Evolutionary conservation across 2,329 filamentous ascomycete genomes (phyloP), one percentile per base, ranked within the genome.

Genomic region (Fusarium sacchari): DNA sequence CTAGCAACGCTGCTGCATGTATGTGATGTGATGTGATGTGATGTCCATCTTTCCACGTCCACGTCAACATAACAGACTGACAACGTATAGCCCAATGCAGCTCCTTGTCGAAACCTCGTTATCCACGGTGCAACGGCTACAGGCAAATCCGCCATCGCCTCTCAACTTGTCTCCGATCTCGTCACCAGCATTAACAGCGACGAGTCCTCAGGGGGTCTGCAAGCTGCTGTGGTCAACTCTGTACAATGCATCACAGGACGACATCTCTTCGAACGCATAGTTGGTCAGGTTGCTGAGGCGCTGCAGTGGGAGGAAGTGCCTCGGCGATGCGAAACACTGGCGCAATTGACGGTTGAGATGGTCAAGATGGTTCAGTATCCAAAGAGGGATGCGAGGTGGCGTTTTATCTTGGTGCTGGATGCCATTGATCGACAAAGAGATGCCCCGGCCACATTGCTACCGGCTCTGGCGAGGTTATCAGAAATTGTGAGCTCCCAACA

Each of bases 381-480:
- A 18, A 65, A 77, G 13, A 81, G 80, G 13, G 81, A 82, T 43
- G 75, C 79, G 26, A 76, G 79, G 52, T 85, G 85, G 73, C 90
- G 92, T 72, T 95, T 97, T 76, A 91, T 96, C 14, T 82, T 98
- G 65, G 93, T 98, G 17, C 88, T 98, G 71, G 96, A 98, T 84
- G 94, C 91, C 17, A 92, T 98, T 64, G 96, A 98, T 81, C 89
- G 88, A 71, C 93, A 97, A 81, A 88, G 92, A 77, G 96, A 98
- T 79, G 90, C 93, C 11, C 90, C 93, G 11, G 88, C 90, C 6
- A 97, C 94, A 3, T 83, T 98, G 20, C 84, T 97, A 9, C 91
- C 95, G 37, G 95, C 94, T 18, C 83, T 99, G 70, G 94, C 93
- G 28, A 89, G 95, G 69, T 82, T 99, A 26, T 92, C 93, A 20